A percentile compares a stretch with the other conserved stretches of the same genome.
Evolutionary conservation across 805 yeast species (phyloP).

Genomic region (Helenozyma baotianmanensis): DNA sequence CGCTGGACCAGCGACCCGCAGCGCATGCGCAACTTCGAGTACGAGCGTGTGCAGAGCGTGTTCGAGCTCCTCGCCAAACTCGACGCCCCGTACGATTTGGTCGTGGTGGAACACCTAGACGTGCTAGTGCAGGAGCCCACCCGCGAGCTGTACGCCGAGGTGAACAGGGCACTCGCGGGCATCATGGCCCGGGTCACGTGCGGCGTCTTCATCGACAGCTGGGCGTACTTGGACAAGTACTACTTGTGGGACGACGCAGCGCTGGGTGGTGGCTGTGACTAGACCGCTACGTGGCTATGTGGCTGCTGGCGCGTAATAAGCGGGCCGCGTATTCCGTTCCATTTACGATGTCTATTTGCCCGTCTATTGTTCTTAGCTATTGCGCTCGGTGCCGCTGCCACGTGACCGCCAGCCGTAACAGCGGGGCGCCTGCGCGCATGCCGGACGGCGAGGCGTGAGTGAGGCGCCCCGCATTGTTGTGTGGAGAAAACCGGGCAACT

Average conservation of each 20-base stretch:
- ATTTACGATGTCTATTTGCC: too few species aligned
- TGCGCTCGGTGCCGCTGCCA: too few species aligned
- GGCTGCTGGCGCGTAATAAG: too few species aligned
- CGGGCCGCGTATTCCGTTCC: too few species aligned
- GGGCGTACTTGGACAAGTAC: constrained; percentile 13
- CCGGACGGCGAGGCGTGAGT: too few species aligned
- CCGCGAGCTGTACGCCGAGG: constrained; percentile 4
- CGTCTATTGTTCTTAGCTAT: too few species aligned
- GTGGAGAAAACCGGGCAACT: too few species aligned
- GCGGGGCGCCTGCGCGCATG: too few species aligned
- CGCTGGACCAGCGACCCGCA: constrained; percentile 9
- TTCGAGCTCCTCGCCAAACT: constrained; percentile 6
- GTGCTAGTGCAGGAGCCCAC: constrained; percentile 13
- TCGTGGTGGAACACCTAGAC: constrained; percentile 15
- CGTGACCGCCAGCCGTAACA: too few species aligned
- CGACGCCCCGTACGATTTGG: constrained; percentile 3
- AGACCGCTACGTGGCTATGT: too few species aligned
- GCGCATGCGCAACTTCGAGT: constrained; percentile 9
- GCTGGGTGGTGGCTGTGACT: background rate
- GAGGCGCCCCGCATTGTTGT: too few species aligned
- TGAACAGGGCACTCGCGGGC: constrained; percentile 7
- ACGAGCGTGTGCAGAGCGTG: constrained; percentile 12
- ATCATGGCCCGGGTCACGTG: constrained; percentile 4
- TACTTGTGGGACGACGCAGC: constrained; percentile 3
- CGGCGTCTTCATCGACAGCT: constrained; percentile 11